A percentile compares a stretch with the other conserved stretches of the same genome.
Conservation (phyloP, 148 eudicot genomes). For the Rhododendron kiyosumense region DNA sequence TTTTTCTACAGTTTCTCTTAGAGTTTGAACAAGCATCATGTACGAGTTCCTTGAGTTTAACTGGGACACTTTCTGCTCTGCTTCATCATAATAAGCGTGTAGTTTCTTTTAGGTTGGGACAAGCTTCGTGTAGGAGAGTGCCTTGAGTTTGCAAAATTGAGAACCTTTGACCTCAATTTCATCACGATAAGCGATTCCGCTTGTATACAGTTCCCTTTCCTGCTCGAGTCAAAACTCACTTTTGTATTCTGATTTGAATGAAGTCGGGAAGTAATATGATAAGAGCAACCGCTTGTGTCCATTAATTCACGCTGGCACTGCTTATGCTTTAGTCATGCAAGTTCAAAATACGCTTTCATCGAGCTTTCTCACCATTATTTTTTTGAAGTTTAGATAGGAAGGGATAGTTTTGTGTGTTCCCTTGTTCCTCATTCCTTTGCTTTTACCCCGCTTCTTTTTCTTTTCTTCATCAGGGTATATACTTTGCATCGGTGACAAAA, state of each 20-base stretch:
- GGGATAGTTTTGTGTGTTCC: neutral
- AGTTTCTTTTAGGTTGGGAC: neutral
- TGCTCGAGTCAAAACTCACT: neutral
- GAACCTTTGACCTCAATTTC: neutral
- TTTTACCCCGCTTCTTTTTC: neutral
- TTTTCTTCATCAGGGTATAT: conserved; percentile 53
- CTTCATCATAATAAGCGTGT: neutral
- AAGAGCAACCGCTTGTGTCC: neutral
- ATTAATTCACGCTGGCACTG: neutral
- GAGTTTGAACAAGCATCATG: neutral
- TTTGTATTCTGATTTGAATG: neutral
- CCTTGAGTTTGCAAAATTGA: neutral
- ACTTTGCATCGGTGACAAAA: conserved; percentile 82
- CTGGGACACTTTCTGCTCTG: neutral
- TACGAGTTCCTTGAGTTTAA: neutral
- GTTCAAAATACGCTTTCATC: neutral
- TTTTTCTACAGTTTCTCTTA: neutral
- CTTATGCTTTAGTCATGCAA: neutral
- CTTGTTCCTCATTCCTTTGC: neutral
- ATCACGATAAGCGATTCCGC: neutral
- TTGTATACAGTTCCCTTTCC: neutral
- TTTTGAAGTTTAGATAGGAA: neutral
- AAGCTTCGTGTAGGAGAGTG: neutral
- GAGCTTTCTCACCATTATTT: neutral
- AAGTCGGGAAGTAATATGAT: neutral